These are phyloP conservation scores for Dispira simplex DNA, from an alignment of 192 early-diverging fungal genomes.

Conservation along the genomic window DNA sequence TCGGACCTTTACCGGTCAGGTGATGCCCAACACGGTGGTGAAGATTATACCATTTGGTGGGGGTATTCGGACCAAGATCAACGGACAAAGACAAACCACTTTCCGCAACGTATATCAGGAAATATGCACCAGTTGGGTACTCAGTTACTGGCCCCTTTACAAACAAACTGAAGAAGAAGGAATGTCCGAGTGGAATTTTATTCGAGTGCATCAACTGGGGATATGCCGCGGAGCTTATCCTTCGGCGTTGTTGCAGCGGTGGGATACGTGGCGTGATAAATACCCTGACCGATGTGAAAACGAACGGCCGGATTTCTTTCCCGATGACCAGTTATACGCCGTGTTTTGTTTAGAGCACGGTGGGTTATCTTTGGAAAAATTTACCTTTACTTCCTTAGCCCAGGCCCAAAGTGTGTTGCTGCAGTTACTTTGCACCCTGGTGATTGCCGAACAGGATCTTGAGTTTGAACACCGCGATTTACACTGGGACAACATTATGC, in stretches of 20 bases:
- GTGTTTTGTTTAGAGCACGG: slow-evolving; percentile 58
- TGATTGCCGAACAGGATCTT: slow-evolving; percentile 34
- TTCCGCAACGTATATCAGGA: slow-evolving; percentile 45
- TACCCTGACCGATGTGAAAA: slow-evolving; percentile 50
- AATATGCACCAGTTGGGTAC: slow-evolving; percentile 34
- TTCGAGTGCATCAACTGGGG: slow-evolving; percentile 35
- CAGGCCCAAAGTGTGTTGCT: slow-evolving; percentile 34
- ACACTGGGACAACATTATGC: slow-evolving; percentile 61
- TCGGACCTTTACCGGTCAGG: neutral
- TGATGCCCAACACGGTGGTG: slow-evolving; percentile 33
- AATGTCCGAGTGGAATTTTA: slow-evolving; percentile 26
- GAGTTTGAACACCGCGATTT: slow-evolving; percentile 53
- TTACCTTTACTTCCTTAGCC: slow-evolving; percentile 14
- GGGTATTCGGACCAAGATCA: slow-evolving; percentile 18
- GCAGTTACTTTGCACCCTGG: slow-evolving; percentile 45
- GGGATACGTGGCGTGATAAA: slow-evolving; percentile 50
- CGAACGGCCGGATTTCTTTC: slow-evolving; percentile 50
- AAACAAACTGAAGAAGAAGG: slow-evolving; percentile 24
- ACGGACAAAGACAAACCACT: slow-evolving; percentile 28
- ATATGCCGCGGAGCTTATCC: slow-evolving; percentile 58
- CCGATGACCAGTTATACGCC: slow-evolving; percentile 49
- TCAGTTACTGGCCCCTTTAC: slow-evolving; percentile 30
- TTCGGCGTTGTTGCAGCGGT: slow-evolving; percentile 39
- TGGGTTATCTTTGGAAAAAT: slow-evolving; percentile 55
- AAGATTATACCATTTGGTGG: slow-evolving; percentile 72